phyloP scores from a whole-genome alignment of 2,329 filamentous ascomycete species.

The Exophiala aquamarina region DNA sequence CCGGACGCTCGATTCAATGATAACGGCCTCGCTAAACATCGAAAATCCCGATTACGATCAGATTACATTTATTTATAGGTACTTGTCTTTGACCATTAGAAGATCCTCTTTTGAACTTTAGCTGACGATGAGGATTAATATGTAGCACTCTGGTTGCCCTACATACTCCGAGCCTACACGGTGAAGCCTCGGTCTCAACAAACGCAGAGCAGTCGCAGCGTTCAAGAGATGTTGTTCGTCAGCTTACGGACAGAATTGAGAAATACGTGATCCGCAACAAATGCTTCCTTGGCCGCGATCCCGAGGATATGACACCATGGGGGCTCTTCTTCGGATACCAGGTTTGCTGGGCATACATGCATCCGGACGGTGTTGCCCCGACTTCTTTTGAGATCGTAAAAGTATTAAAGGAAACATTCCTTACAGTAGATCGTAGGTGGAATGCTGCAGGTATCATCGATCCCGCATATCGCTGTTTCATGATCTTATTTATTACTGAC shows the following conservation, averaged over 20 bases:
- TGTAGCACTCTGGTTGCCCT: slow-evolving; percentile 5
- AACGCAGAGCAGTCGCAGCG: slow-evolving; percentile 1
- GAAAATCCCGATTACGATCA: slow-evolving; percentile 25
- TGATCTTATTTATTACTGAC: background rate
- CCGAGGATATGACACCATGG: slow-evolving; percentile 27
- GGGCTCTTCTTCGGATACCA: slow-evolving; percentile 30
- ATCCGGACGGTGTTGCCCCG: background rate
- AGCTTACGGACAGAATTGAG: slow-evolving; percentile 5
- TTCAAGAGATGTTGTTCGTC: slow-evolving; percentile 1
- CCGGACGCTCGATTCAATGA: slow-evolving; percentile 27
- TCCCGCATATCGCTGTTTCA: background rate
- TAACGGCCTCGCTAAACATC: slow-evolving; percentile 23
- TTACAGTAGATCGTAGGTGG: slow-evolving; percentile 19
- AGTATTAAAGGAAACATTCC: slow-evolving; percentile 16
- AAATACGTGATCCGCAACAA: slow-evolving; percentile 19
- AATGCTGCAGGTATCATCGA: slow-evolving; percentile 18
- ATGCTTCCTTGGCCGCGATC: slow-evolving; percentile 25
- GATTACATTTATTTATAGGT: slow-evolving; percentile 30
- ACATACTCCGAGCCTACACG: background rate
- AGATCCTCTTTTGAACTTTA: too few species aligned
- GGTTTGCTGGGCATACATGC: slow-evolving; percentile 20
- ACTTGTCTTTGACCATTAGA: background rate
- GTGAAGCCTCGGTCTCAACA: too few species aligned
- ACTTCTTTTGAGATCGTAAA: slow-evolving; percentile 1
- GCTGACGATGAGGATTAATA: too few species aligned